Evolutionary conservation across 371 early-diverging fungal species (phyloP), one percentile per base, ranked within the genome.

Genomic region (Chytridiales sp.): DNA sequence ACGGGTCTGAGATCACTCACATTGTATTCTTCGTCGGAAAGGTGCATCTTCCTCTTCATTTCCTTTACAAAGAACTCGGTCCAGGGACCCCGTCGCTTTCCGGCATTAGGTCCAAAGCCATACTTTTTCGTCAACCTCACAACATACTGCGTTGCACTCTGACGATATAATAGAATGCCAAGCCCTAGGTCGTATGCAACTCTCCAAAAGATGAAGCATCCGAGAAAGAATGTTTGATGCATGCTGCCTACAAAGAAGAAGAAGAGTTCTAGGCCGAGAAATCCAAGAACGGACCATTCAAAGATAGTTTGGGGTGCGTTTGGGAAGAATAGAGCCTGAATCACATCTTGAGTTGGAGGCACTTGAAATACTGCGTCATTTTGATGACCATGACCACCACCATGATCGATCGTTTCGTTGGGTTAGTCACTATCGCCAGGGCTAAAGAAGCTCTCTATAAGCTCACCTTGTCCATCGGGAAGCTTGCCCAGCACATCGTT

Each of bases 121-220:
- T 77, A 69, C 24, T 78, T 73, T 40, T 77, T 81, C 1, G 83
- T 85, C 70, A 82, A 75, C 17, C 84, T 77, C 34, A 92, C 87
- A 40, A 95, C 62, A 3, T 81, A 81, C 26, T 83, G 81, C 22
- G 80, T 77, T 21, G 87, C 83, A 63, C 90, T 90, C 75, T 97
- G 96, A 47, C 78, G 73, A 55, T 85, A 85, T 30, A 97, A 76
- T 21, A 95, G 64, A 27, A 80, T 75, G 8, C 97, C 97, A 9
- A 97, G 69, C 6, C 93, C 94, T 3, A 80, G 81, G 69, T 95
- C 93, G 74, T 95, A 95, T 32, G 83, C 84, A 41, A 85, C 61
- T 32, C 96, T 86, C 95, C 93, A 95, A 62, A 89, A 86, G 31
- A 87, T 59, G 69, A 95, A 95, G 5, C 87, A 56, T 4, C 78